Percentiles rank a stretch among this genome's conserved stretches.
phyloP scores from a whole-genome alignment of 352 stramenopile species.

The Globisporangium megalacanthum region DNA sequence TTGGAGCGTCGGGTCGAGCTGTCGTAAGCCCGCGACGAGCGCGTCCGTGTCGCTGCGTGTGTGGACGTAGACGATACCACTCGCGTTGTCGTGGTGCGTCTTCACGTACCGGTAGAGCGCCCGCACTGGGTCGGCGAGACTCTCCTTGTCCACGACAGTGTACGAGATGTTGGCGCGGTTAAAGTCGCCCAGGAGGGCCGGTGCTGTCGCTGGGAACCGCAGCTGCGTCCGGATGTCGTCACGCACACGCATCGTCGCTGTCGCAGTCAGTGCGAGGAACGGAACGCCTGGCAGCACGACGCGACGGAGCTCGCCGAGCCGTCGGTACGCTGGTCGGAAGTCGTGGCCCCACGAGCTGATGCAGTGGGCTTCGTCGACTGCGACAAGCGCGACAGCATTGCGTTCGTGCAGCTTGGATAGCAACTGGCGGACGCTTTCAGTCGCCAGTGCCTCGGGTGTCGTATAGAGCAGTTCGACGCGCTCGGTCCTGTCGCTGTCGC shows the following conservation, averaged over 20 bases:
- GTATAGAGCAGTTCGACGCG: slow-evolving; percentile 77
- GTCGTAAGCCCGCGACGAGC: slow-evolving; percentile 25
- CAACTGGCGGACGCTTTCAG: slow-evolving; percentile 67
- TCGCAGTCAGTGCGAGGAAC: slow-evolving; percentile 89
- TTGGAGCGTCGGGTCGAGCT: slow-evolving; percentile 19
- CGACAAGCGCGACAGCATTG: slow-evolving; percentile 27
- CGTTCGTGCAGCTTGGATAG: slow-evolving; percentile 24
- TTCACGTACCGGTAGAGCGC: slow-evolving; percentile 38
- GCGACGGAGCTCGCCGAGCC: too few species aligned
- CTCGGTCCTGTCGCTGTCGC: slow-evolving; percentile 2
- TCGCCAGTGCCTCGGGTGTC: slow-evolving; percentile 84
- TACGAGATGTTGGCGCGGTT: slow-evolving; percentile 61
- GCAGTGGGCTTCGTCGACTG: slow-evolving; percentile 91
- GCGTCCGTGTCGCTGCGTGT: slow-evolving; percentile 47
- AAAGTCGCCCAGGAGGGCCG: slow-evolving; percentile 46
- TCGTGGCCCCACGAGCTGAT: slow-evolving; percentile 83
- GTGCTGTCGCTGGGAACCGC: slow-evolving; percentile 23
- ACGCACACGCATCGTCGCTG: slow-evolving; percentile 62
- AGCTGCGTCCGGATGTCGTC: slow-evolving; percentile 49
- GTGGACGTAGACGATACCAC: slow-evolving; percentile 52
- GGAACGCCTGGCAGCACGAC: slow-evolving; percentile 67
- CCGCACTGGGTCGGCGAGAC: slow-evolving; percentile 31
- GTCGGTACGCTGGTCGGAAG: slow-evolving; percentile 52
- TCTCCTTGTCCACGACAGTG: slow-evolving; percentile 42
- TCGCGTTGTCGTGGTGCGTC: slow-evolving; percentile 23